These are phyloP conservation scores for Basidiobolus meristosporus DNA, from an alignment of 371 early-diverging fungal species.

Conservation along the genomic window DNA sequence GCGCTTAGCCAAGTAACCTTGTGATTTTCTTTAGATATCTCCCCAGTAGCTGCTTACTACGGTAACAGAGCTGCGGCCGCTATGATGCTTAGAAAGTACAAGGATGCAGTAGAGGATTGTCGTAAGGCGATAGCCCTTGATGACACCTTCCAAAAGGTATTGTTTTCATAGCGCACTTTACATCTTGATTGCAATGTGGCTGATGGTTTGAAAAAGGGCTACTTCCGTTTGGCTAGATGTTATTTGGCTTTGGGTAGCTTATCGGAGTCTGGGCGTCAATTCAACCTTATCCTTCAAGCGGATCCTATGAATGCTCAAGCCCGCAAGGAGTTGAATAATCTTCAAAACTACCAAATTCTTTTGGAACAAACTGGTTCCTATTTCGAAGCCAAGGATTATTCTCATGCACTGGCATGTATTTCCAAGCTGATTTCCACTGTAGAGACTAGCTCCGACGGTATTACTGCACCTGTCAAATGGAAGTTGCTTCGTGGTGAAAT, in stretches of 20 bases:
- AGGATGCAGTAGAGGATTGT: constrained; percentile 51
- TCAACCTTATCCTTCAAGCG: constrained; percentile 14
- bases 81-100: constrained; percentile 45
- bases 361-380: constrained; percentile 28
- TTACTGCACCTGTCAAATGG: constrained; percentile 34
- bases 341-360: constrained; percentile 25
- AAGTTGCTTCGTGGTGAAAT: constrained; percentile 42
- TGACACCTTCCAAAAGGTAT: constrained; percentile 35
- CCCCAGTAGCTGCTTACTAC: constrained; percentile 17
- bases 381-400: constrained; percentile 29
- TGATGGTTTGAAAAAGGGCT: constrained; percentile 11
- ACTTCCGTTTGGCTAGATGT: constrained; percentile 52
- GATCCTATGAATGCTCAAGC: constrained; percentile 23
- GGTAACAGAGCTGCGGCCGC: constrained; percentile 75
- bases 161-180: too few species aligned
- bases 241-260: constrained; percentile 40
- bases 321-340: constrained; percentile 18
- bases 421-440: constrained; percentile 39
- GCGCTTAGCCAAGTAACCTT: neutral
- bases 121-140: constrained; percentile 36
- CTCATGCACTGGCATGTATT: constrained; percentile 33
- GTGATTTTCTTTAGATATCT: neutral
- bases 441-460: constrained; percentile 11
- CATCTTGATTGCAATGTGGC: too few species aligned
- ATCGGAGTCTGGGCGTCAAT: constrained; percentile 23